These are phyloP conservation scores for Coemansia sp. DNA, from an alignment of 192 early-diverging fungal genomes.

Conservation along the genomic window DNA sequence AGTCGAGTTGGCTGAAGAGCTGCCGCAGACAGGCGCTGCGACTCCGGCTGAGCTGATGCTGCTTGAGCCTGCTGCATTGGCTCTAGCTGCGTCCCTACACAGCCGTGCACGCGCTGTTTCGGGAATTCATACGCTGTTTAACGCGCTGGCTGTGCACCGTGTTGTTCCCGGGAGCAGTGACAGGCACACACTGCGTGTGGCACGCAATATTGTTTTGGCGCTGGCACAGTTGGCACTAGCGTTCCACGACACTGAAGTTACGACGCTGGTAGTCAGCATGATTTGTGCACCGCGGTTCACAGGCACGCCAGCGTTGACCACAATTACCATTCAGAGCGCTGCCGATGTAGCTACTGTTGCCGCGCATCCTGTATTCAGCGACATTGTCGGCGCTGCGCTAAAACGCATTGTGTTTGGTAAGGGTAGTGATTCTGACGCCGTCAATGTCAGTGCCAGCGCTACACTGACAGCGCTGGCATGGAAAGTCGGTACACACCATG, in stretches of 20 bases:
- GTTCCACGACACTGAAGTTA: conserved; percentile 50
- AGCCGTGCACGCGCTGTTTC: conserved; percentile 17
- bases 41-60: conserved; percentile 15
- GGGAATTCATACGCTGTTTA: conserved; percentile 37
- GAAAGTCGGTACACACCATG: conserved; percentile 16
- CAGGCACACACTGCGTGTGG: conserved; percentile 21
- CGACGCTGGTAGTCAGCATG: conserved; percentile 62
- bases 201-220: conserved; percentile 40
- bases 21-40: conserved; percentile 9
- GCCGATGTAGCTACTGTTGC: conserved; percentile 62
- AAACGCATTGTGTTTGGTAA: conserved; percentile 36
- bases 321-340: conserved; percentile 57
- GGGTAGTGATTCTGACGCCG: conserved; percentile 5
- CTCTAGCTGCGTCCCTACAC: conserved; percentile 19
- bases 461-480: conserved; percentile 26
- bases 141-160: conserved; percentile 28
- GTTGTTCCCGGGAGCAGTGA: not conserved
- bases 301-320: conserved; percentile 45
- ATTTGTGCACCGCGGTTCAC: conserved; percentile 59
- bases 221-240: conserved; percentile 33
- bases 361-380: conserved; percentile 55
- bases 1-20: conserved; percentile 15
- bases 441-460: conserved; percentile 22
- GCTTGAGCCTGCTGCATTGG: conserved; percentile 28
- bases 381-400: conserved; percentile 53